Base-by-base conservation (phyloP, 208 protist species). In the Acanthamoeba castellanii region DNA sequence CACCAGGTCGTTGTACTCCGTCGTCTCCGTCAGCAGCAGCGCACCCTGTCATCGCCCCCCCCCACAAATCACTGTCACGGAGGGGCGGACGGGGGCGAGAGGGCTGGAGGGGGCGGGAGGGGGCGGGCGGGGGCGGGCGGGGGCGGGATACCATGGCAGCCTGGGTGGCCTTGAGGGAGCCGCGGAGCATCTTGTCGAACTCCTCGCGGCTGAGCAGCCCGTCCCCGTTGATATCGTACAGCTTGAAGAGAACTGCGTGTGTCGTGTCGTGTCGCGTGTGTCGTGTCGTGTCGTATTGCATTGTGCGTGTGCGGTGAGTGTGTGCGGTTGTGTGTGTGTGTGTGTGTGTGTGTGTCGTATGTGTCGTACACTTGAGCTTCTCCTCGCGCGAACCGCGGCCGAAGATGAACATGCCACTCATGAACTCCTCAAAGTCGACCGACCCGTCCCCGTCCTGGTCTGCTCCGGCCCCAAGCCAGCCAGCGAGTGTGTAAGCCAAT, bases 401-500 rank as follows among this genome's bases (percentile, higher is more conserved):
- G 16, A 90, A 70, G 55, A 90, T 68, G 52, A 90, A 68, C 82
- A 90, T 90, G 82, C 82, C 82, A 50, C 52, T 90, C 52, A 90
- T 59, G 82, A 90, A 90, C 55, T 90, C 82, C 52, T 90, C 30
- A 27, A 90, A 90, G n/a, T 90, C 57, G 14, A 90, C 57, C 27
- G 82, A 55, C 16, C 82, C 82, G 34, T 90, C 82, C 4, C 82
- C 82, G 30, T 90, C 82, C 22, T 90, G 47, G 27, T 90, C 82
- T 84, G 45, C 37, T 42, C 37, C 37, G 37, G 37, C 37, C 37
- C 37, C 37, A 42, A 42, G 3, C 37, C 1, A 42, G 37, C 37
- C 37, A 3, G 37, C 37, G 37, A 42, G 37, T 3, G 37, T 42
- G 37, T 42, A 42, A 42, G 37, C 37, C 37, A 42, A 42, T 3